A percentile compares a stretch with the other conserved stretches of the same genome.
phyloP scores from a whole-genome alignment of 345 rosid species.

The Euphorbia tirucalli region DNA sequence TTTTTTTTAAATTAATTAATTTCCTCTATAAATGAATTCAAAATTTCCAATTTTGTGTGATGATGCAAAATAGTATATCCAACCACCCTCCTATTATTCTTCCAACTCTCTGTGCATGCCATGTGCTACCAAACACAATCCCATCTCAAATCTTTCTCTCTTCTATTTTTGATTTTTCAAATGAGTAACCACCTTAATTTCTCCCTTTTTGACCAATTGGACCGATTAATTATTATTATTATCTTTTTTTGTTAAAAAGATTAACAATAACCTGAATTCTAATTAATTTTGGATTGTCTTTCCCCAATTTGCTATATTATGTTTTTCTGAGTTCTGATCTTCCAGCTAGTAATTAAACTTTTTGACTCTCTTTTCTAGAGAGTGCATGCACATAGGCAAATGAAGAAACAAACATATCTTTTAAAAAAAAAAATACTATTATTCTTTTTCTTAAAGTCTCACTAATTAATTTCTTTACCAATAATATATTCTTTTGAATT shows the following conservation, averaged over 20 bases:
- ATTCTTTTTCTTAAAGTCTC: neutral
- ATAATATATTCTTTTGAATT: no score
- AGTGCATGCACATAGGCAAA: slow-evolving; percentile 15
- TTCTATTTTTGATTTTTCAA: neutral
- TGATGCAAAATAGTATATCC: neutral
- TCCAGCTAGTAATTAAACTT: neutral
- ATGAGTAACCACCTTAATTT: slow-evolving; percentile 10
- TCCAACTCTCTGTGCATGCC: slow-evolving; percentile 17
- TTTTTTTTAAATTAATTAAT: no score
- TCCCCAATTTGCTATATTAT: neutral
- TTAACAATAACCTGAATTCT: neutral
- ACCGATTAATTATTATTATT: neutral
- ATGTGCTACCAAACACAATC: slow-evolving; percentile 26
- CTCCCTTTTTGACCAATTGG: slow-evolving; percentile 19
- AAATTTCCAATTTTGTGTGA: no score
- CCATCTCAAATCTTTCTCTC: slow-evolving; percentile 1
- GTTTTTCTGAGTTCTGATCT: neutral
- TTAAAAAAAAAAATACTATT: neutral
- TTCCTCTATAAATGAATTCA: no score
- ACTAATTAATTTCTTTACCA: neutral
- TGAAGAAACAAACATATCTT: neutral
- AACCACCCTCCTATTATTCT: slow-evolving; percentile 10
- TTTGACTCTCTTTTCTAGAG: neutral
- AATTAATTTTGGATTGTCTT: slow-evolving; percentile 10
- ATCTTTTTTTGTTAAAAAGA: neutral